Conservation (phyloP, 345 rosid species). For the Eucalyptus pauciflora region DNA sequence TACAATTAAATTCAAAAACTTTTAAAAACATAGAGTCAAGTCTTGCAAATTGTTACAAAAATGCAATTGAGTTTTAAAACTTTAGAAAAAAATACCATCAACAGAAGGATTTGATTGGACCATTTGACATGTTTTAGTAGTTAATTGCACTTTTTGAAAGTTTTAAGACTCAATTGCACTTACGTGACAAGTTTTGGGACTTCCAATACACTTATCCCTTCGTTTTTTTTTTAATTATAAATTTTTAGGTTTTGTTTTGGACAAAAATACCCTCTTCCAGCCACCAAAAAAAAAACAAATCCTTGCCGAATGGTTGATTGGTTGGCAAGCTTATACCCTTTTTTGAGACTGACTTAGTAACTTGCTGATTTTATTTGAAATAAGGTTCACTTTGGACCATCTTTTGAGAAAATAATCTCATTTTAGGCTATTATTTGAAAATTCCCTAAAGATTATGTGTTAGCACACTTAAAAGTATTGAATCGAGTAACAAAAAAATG, state of each 20-base stretch:
- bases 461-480: neutral
- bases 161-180: too few relatives aligned
- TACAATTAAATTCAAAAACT: accelerated
- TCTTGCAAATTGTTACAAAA: too few relatives aligned
- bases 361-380: neutral
- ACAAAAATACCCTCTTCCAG: neutral
- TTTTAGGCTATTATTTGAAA: neutral
- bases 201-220: too few relatives aligned
- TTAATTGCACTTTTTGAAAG: too few relatives aligned
- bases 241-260: neutral
- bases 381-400: too few relatives aligned
- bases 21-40: accelerated
- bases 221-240: too few relatives aligned
- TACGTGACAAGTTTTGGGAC: too few relatives aligned
- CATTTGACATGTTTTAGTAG: too few relatives aligned
- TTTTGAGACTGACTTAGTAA: neutral
- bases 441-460: neutral
- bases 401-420: neutral
- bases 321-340: neutral
- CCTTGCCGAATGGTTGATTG: accelerated
- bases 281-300: neutral
- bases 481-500: too few relatives aligned
- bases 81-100: accelerated
- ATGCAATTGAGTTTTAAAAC: accelerated
- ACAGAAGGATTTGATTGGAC: too few relatives aligned